Base-by-base conservation (phyloP, 495 filamentous ascomycete genomes). In the Penicillium cataractarum region DNA sequence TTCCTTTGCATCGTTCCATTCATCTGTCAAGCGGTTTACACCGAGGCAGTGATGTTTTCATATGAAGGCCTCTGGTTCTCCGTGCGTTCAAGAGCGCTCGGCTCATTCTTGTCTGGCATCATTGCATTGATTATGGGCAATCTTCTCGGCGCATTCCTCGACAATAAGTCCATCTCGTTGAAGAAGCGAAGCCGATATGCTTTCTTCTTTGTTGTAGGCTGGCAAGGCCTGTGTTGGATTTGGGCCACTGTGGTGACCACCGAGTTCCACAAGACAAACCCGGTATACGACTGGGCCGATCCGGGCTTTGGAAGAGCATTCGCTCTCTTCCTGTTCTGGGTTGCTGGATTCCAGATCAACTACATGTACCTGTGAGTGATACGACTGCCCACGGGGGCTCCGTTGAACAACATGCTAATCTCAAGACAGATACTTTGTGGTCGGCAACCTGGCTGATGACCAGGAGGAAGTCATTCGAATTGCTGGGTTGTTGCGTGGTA, bases 1-100 rank as follows among this genome's bases (percentile, higher is more conserved):
- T 86, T 88, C 51, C 66, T 88, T 24, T 67, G 87, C 4, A 78
- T 88, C n/a, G 67, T 87, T 26, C 80, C 86, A 0, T 83, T 86
- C 27, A 87, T 89, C 57, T 82, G 80, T 40, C 85, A 89, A 61
- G 83, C 82, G 0, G 85, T 85, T 0, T 90, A 85, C 58, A 77
- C 80, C 0, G 85, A 89, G 68, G 80, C 87, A 0, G 85, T 88
- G 17, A 85, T 86, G 72, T 88, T 85, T 63, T 89, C 86, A 2
- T 89, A 85, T 55, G 74, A 82, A 46, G 77, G 71, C 31, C 65
- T 86, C 48, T 90, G 85, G 84, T 86, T 90, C 66, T 79, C 76
- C 2, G 87, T 90, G 33, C 80, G 87, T 0, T 76, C 86, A 9
- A 77, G 87, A 54, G 87, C 87, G 12, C 75, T 90, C 13, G 86